phyloP scores from a whole-genome alignment of 2,329 filamentous ascomycete genomes.

The Xylariaceae sp. region DNA sequence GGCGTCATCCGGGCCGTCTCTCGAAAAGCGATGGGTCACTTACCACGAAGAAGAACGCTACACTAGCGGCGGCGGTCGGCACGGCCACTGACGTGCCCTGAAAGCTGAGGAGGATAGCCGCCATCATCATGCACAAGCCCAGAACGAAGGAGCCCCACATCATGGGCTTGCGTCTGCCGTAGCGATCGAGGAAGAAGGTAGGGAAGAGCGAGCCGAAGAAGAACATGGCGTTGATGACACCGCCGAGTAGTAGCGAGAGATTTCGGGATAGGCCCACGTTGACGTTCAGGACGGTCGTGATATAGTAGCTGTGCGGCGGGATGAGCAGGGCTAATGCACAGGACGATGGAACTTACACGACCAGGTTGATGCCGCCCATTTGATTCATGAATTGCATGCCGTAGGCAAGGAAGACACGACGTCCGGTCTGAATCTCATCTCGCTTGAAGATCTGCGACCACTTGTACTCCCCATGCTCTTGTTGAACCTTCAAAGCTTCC shows the following conservation, averaged over 20 bases:
- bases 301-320: neutral
- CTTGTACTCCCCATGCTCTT: neutral
- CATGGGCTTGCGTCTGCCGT: neutral
- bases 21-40: neutral
- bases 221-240: conserved; percentile 1
- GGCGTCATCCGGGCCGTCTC: too few species aligned
- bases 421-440: neutral
- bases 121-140: neutral
- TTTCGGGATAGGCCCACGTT: neutral
- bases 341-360: neutral
- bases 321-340: neutral
- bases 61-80: neutral
- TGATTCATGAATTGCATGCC: conserved; percentile 1
- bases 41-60: conserved; percentile 1
- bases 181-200: neutral
- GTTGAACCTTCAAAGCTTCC: neutral
- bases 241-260: neutral
- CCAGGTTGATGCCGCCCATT: conserved; percentile 1
- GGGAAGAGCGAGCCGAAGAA: conserved; percentile 1
- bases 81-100: neutral
- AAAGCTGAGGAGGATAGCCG: neutral
- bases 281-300: neutral
- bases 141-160: conserved; percentile 1
- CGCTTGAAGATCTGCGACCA: neutral
- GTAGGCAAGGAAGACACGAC: neutral